Base-by-base conservation (phyloP, 345 rosid species). In the Rhizophora apiculata region DNA sequence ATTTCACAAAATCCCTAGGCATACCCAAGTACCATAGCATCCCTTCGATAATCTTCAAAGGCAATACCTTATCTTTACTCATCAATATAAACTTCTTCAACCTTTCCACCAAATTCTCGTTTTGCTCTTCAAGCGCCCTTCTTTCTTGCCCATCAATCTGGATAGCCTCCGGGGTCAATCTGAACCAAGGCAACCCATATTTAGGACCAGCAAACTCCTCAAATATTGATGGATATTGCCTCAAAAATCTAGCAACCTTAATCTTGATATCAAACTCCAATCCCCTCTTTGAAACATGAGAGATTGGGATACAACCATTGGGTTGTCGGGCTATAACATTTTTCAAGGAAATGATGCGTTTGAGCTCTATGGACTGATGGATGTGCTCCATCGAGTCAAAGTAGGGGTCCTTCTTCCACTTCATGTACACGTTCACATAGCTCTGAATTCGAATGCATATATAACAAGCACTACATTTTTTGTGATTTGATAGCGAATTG, bases 1-100 rank as follows among this genome's bases (percentile, higher is more conserved):
- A 52, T 24, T 76, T 74, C 70, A 89, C 60, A 72, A 86, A 86
- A 71, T 82, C 88, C 37, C 86, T 85, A 31, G 92, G 89, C 71
- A 91, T 79, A 68, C 98, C 94, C 73, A 91, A 75, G 85, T 87
- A 87, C 98, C 98, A 93, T 30, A 74, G 74, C 96, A 93, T 82
- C 46, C 96, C 98, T 67, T 86, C 79, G 58, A 89, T 74, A 34
- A 93, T 89, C 82, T 85, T 91, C 37, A 89, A 43, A 55, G 97
- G 98, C 84, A 93, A 69, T 39, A 77, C 89, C 52, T 81, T 85
- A 9, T 80, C 84, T 73, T 75, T 84, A 70, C 91, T 89, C 97
- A 89, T 88, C 79, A 86, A 75, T 53, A 91, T 76, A 48, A 93
- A 39, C 80, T 83, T 89, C 85, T 62, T 88, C 72, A 93, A 63